Conservation (phyloP, 768 basidiomycete genomes). For the Tephrocybe sp. region DNA sequence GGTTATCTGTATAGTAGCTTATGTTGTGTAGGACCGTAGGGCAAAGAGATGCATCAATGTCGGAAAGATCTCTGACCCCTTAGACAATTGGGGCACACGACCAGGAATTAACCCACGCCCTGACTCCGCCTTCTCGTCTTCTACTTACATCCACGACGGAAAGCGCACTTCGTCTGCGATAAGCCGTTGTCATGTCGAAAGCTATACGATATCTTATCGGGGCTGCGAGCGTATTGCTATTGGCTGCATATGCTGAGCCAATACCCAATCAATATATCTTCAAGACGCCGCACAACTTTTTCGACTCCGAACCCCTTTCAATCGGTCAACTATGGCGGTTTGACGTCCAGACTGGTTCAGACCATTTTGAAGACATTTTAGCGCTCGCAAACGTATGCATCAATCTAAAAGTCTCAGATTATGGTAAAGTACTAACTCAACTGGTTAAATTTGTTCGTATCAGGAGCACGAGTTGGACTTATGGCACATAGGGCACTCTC, state of each 20-base stretch:
- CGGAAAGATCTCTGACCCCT: too few species aligned
- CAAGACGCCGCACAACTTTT: slow-evolving; percentile 1
- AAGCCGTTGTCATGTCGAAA: not conserved
- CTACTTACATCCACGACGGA: not conserved
- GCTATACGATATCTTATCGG: slow-evolving; percentile 6
- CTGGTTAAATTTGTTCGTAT: too few species aligned
- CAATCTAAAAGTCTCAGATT: too few species aligned
- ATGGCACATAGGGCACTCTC: slow-evolving; percentile 46
- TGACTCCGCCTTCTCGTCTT: too few species aligned
- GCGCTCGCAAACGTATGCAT: slow-evolving; percentile 12
- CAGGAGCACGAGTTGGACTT: slow-evolving; percentile 49
- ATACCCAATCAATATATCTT: slow-evolving; percentile 15
- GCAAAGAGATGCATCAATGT: too few species aligned
- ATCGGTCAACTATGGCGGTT: slow-evolving; percentile 21
- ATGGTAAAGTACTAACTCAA: too few species aligned
- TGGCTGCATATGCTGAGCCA: slow-evolving; percentile 11
- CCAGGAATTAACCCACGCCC: slow-evolving; percentile 3
- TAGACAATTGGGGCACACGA: slow-evolving; percentile 7
- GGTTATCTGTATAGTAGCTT: too few species aligned
- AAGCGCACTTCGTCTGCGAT: not conserved
- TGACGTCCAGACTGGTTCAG: slow-evolving; percentile 2
- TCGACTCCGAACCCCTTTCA: slow-evolving; percentile 7
- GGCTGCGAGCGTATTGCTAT: slow-evolving; percentile 17
- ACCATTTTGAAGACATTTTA: slow-evolving; percentile 11
- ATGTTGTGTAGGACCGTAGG: too few species aligned